Base-by-base conservation (phyloP, 2,329 filamentous ascomycete genomes). In the Fusarium hainanense region DNA sequence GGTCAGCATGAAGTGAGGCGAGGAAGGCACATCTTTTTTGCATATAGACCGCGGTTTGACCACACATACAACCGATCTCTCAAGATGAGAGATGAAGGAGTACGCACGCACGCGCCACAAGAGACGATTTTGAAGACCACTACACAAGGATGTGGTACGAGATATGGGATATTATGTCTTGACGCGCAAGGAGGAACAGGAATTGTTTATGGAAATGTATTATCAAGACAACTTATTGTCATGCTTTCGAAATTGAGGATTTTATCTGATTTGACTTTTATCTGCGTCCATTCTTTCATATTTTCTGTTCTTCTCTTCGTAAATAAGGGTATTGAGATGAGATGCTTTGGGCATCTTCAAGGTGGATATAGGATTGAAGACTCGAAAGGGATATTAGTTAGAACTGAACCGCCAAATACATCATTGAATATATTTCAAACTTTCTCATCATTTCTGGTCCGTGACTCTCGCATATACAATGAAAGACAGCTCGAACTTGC, bases 1-100 rank as follows among this genome's bases (percentile, higher is more conserved):
- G 47, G 25, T 21, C 28, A 50, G 25, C 56, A 54, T 37, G 61
- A 62, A 63, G 51, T 57, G 63, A 58, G 60, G 59, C 71, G 64
- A 68, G 62, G 58, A 56, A 68, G 54, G 57, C 59, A 69, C 32
- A 52, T 59, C 41, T 52, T 70, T 65, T 74, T 70, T 57, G 50
- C 72, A 74, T 72, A 74, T 74, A 74, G 72, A 74, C 70, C 50
- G 58, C 69, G 70, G 71, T 60, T 54, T 60, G 70, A 58, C 72
- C 69, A 63, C 42, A 61, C 57, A 56, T 47, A 70, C 49, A 51
- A 69, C 50, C 58, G 62, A 73, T 63, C 68, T 64, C 59, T 66
- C 44, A 34, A 54, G 46, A 70, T 37, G 52, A 60, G 60, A 55
- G 67, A 68, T 47, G 50, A 59, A 25, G 52, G 51, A 30, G 58